phyloP scores from a whole-genome alignment of 352 stramenopile species.

The Halophytophthora polymorphica region DNA sequence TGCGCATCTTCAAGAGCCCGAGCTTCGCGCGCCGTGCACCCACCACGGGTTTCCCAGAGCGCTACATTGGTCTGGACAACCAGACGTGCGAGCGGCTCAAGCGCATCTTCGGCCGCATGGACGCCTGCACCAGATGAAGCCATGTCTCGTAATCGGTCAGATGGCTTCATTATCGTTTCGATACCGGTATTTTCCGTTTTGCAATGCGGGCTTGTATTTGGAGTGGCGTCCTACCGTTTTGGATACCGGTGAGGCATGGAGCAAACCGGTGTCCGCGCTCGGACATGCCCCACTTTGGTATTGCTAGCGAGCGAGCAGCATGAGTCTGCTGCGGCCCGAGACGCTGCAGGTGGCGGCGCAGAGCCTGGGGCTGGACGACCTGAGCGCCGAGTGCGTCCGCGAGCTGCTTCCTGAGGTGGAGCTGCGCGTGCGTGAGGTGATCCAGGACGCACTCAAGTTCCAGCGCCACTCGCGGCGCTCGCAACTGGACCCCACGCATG shows the following conservation, averaged over 20 bases:
- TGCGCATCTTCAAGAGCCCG: conserved; percentile 83
- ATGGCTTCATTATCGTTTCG: too few relatives aligned
- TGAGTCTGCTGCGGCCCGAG: conserved; percentile 76
- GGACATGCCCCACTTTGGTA: conserved; percentile 17
- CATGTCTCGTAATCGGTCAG: too few relatives aligned
- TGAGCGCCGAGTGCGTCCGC: conserved; percentile 58
- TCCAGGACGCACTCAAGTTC: conserved; percentile 87
- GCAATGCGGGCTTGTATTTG: neutral
- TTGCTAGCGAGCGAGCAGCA: conserved; percentile 24
- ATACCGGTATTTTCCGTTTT: too few relatives aligned
- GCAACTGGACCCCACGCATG: conserved; percentile 55
- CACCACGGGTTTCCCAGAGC: conserved; percentile 55
- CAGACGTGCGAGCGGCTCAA: conserved; percentile 74
- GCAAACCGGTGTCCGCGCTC: neutral
- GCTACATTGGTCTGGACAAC: conserved; percentile 77
- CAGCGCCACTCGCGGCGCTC: conserved; percentile 62
- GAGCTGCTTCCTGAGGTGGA: conserved; percentile 78
- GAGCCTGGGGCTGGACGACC: conserved; percentile 67
- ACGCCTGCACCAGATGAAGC: conserved; percentile 19
- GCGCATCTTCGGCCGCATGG: conserved; percentile 70
- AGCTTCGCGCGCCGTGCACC: conserved; percentile 44
- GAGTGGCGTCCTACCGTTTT: neutral
- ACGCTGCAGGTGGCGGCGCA: conserved; percentile 70
- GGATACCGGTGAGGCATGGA: too few relatives aligned
- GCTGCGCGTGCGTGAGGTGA: conserved; percentile 74